phyloP scores from a whole-genome alignment of 2,329 filamentous ascomycete species.

The Tolypocladium cylindrosporum region DNA sequence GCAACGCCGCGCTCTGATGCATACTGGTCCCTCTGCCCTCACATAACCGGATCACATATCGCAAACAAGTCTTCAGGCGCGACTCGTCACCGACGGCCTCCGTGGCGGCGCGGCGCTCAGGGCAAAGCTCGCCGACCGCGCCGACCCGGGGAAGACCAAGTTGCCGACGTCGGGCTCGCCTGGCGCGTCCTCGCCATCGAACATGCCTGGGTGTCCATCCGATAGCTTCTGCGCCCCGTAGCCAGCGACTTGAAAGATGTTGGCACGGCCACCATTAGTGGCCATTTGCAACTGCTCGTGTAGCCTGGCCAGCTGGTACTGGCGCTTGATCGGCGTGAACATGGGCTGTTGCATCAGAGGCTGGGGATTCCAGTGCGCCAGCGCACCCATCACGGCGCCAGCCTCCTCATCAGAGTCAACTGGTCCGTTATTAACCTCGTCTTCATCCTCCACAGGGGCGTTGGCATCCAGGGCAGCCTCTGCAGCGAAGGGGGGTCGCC shows the following conservation, averaged over 20 bases:
- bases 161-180: slow-evolving; percentile 44
- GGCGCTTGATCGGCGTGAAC: slow-evolving; percentile 50
- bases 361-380: slow-evolving; percentile 65
- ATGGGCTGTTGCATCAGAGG: slow-evolving; percentile 61
- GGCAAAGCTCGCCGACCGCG: slow-evolving; percentile 36
- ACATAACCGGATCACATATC: not conserved
- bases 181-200: slow-evolving; percentile 44
- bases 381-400: slow-evolving; percentile 73
- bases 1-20: not conserved
- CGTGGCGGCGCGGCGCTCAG: slow-evolving; percentile 30
- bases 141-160: slow-evolving; percentile 23
- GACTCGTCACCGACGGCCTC: slow-evolving; percentile 35
- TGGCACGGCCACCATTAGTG: slow-evolving; percentile 54
- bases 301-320: slow-evolving; percentile 53
- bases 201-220: slow-evolving; percentile 34
- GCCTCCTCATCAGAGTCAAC: slow-evolving; percentile 95
- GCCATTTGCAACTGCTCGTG: slow-evolving; percentile 57
- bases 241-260: slow-evolving; percentile 53
- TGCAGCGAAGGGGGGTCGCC: slow-evolving; percentile 23
- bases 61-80: slow-evolving; percentile 26
- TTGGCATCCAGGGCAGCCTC: slow-evolving; percentile 93
- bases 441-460: slow-evolving; percentile 77
- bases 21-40: not conserved
- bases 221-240: slow-evolving; percentile 45
- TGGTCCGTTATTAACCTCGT: slow-evolving; percentile 68